A percentile compares a stretch with the other conserved stretches of the same genome.
Evolutionary conservation across 805 yeast species (phyloP).

Genomic region (Suhomyces vadensis): DNA sequence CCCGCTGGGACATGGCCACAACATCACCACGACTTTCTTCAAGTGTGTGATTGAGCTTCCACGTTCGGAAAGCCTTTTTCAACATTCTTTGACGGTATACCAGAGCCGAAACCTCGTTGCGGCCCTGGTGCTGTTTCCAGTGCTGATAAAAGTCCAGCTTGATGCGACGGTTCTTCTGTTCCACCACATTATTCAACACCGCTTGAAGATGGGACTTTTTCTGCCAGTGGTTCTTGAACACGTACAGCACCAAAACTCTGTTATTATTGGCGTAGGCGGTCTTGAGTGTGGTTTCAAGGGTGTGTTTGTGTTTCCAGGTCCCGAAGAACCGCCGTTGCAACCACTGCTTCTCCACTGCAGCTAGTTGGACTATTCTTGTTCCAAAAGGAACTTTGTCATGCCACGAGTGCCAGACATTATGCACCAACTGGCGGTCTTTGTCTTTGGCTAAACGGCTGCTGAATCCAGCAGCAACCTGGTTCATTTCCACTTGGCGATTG

Average conservation of each 20-base stretch:
- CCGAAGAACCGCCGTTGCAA: slow-evolving; percentile 15
- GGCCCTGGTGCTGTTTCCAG: slow-evolving; percentile 16
- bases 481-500: not conserved
- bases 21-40: too few relatives aligned
- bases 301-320: slow-evolving; percentile 15
- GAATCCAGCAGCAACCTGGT: not conserved
- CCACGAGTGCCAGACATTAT: slow-evolving; percentile 11
- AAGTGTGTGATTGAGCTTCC: slow-evolving; percentile 15
- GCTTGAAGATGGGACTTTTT: slow-evolving; percentile 8
- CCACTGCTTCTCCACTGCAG: slow-evolving; percentile 17
- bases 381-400: slow-evolving; percentile 7
- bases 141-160: slow-evolving; percentile 8
- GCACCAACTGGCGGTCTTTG: not conserved
- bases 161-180: slow-evolving; percentile 5
- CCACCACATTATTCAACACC: slow-evolving; percentile 2
- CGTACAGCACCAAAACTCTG: slow-evolving; percentile 7
- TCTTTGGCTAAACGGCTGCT: not conserved
- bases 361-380: slow-evolving; percentile 15
- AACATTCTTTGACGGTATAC: not conserved
- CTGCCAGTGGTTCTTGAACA: slow-evolving; percentile 18
- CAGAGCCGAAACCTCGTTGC: slow-evolving; percentile 14
- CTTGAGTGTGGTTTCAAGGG: slow-evolving; percentile 2
- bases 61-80: slow-evolving; percentile 11
- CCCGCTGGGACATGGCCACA: too few relatives aligned
- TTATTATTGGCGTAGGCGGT: slow-evolving; percentile 9